phyloP scores from a whole-genome alignment of 108 stramenopile species.

The Discostella pseudostelligera region DNA sequence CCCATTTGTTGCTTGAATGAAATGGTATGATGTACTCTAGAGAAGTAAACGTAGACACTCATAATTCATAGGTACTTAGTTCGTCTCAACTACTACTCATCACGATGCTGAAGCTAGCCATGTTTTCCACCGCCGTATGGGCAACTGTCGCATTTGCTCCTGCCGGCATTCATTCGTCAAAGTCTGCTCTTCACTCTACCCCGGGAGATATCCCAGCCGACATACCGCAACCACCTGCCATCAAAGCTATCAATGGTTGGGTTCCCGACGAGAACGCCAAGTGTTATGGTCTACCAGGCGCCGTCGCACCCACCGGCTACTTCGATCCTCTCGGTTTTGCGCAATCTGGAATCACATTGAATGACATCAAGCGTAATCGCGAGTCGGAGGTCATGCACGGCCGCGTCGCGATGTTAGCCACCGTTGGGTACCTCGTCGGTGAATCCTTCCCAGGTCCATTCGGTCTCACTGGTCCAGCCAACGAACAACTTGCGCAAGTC shows the following conservation, averaged over 20 bases:
- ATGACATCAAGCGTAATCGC: constrained; percentile 62
- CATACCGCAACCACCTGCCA: constrained; percentile 18
- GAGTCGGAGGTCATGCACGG: constrained; percentile 77
- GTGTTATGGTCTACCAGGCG: constrained; percentile 69
- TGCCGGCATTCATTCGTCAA: background rate
- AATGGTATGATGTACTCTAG: too few relatives aligned
- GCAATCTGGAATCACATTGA: constrained; percentile 48
- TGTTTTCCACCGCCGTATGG: constrained; percentile 19
- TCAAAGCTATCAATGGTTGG: constrained; percentile 62
- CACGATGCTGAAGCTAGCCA: constrained; percentile 37
- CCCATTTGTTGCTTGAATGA: too few relatives aligned
- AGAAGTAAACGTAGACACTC: background rate
- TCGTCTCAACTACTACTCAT: too few relatives aligned
- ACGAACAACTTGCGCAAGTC: constrained; percentile 72
- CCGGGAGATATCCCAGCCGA: constrained; percentile 13
- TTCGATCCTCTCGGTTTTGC: constrained; percentile 82
- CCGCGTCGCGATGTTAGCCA: constrained; percentile 71
- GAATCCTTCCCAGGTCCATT: constrained; percentile 51
- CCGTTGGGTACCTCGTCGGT: constrained; percentile 49
- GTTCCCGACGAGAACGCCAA: constrained; percentile 35
- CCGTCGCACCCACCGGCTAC: constrained; percentile 54
- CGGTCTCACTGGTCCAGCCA: constrained; percentile 68
- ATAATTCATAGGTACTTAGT: background rate
- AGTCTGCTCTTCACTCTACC: constrained; percentile 11
- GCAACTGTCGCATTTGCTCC: constrained; percentile 34